Evolutionary conservation across 169 alveolate genomes (phyloP).

Genomic region (Cryptosporidium canis): DNA sequence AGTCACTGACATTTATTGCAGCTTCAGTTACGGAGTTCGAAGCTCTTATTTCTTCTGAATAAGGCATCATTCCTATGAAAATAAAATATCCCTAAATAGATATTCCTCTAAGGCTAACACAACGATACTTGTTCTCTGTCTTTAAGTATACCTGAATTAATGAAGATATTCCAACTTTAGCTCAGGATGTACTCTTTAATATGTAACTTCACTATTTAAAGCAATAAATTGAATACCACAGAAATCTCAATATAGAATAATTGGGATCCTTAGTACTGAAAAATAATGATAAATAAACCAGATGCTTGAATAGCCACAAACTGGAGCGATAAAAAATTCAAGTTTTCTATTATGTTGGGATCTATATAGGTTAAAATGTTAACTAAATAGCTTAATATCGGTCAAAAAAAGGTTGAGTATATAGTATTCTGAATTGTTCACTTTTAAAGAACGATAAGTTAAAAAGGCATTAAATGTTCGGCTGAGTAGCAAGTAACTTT

Average conservation of each 20-base stretch:
- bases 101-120: neutral
- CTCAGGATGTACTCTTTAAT: neutral
- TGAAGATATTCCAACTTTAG: neutral
- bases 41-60: neutral
- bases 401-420: neutral
- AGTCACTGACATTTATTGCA: neutral
- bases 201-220: neutral
- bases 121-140: neutral
- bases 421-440: neutral
- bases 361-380: neutral
- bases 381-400: neutral
- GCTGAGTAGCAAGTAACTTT: neutral
- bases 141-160: neutral
- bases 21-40: neutral
- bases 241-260: neutral
- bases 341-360: neutral
- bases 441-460: neutral
- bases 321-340: slow-evolving; percentile 33
- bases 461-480: neutral
- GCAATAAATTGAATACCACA: slow-evolving; percentile 6
- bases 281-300: slow-evolving; percentile 23
- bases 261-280: neutral
- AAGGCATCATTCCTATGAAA: neutral
- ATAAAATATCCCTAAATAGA: neutral
- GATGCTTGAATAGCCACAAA: slow-evolving; percentile 22